Evolutionary conservation across 1,284 basidiomycete species (phyloP).

Genomic region (Ustilago curta): DNA sequence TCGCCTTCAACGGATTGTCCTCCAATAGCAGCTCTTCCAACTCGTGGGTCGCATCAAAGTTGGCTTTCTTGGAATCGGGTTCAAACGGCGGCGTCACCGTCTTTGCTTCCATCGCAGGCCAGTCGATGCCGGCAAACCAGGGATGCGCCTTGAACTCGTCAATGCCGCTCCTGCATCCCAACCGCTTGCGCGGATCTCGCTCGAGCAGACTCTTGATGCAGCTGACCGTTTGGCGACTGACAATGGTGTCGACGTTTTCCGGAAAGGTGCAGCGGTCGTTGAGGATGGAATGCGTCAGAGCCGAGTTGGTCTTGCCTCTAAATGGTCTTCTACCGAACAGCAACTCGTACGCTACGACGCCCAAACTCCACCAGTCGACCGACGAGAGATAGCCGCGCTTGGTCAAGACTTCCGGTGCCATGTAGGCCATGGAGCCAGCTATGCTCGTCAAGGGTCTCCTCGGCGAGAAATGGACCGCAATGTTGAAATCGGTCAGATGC

Average conservation of each 20-base stretch:
- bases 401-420: slow-evolving; percentile 73
- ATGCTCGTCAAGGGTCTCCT: slow-evolving; percentile 86
- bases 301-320: slow-evolving; percentile 63
- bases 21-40: slow-evolving; percentile 93
- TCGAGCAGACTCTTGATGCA: slow-evolving; percentile 75
- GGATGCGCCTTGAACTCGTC: slow-evolving; percentile 78
- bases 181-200: slow-evolving; percentile 81
- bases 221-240: slow-evolving; percentile 50
- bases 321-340: slow-evolving; percentile 63
- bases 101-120: slow-evolving; percentile 82
- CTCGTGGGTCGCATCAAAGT: slow-evolving; percentile 99
- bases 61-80: slow-evolving; percentile 96
- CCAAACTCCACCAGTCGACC: slow-evolving; percentile 65
- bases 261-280: slow-evolving; percentile 62
- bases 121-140: slow-evolving; percentile 89
- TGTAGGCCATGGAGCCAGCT: slow-evolving; percentile 91
- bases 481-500: slow-evolving; percentile 97
- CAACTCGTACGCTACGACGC: slow-evolving; percentile 62
- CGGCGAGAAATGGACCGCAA: slow-evolving; percentile 95
- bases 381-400: slow-evolving; percentile 63
- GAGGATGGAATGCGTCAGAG: slow-evolving; percentile 61
- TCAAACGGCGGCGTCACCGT: slow-evolving; percentile 85
- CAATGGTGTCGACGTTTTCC: slow-evolving; percentile 62
- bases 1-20: slow-evolving; percentile 95
- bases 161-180: slow-evolving; percentile 83